Percentiles rank a stretch among this genome's conserved stretches.
These are phyloP conservation scores for Saposhnikovia divaricata DNA, from an alignment of 129 eudicot species.

Conservation along the genomic window DNA sequence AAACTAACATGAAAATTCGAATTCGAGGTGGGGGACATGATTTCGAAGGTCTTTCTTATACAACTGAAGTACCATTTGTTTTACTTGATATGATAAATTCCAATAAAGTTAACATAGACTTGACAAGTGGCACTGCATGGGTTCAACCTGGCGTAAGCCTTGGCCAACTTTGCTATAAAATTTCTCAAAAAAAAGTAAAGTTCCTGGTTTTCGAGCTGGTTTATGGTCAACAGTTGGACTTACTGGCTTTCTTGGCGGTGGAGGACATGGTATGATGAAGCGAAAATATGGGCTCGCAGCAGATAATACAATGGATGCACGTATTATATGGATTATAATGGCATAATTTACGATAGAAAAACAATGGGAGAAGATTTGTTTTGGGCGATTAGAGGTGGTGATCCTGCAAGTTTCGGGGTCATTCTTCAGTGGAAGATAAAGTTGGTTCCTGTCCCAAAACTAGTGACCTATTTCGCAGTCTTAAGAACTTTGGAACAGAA, in stretches of 20 bases:
- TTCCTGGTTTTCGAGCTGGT: too few species aligned
- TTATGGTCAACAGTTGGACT: too few species aligned
- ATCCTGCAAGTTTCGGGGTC: background rate
- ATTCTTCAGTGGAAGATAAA: conserved; percentile 4
- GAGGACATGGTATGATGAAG: too few species aligned
- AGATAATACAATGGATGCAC: background rate
- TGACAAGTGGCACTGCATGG: too few species aligned
- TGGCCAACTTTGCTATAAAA: too few species aligned
- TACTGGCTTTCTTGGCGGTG: too few species aligned
- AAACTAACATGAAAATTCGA: background rate
- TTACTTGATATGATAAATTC: too few species aligned
- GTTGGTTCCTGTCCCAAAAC: background rate
- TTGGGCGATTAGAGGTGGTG: conserved; percentile 8
- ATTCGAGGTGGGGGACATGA: conserved; percentile 21
- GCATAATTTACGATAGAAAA: background rate
- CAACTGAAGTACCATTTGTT: too few species aligned
- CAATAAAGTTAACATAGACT: too few species aligned
- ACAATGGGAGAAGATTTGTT: conserved; percentile 7
- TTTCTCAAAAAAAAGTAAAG: too few species aligned
- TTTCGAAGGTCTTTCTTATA: conserved; percentile 5
- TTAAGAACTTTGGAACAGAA: conserved; percentile 2
- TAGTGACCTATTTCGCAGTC: conserved; percentile 9
- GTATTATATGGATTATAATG: background rate
- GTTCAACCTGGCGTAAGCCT: too few species aligned
- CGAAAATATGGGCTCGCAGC: too few species aligned